A percentile compares a stretch with the other conserved stretches of the same genome.
These are phyloP conservation scores for Penicillium polonicum DNA, from an alignment of 2,329 filamentous ascomycete genomes.

Conservation along the genomic window DNA sequence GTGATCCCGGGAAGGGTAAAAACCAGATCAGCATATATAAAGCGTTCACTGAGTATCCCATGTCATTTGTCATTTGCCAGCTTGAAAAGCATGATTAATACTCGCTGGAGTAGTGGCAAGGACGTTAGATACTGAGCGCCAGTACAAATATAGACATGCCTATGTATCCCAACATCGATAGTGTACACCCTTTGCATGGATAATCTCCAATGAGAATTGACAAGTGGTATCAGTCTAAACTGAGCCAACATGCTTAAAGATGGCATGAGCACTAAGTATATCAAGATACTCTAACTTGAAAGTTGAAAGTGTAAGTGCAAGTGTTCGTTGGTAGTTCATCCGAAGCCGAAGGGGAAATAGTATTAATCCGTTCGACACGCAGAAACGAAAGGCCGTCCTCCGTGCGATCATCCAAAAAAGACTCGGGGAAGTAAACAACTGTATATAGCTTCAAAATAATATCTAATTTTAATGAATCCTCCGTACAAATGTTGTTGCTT, in stretches of 20 bases:
- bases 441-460: constrained; percentile 20
- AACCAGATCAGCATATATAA: background rate
- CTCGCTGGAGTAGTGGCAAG: background rate
- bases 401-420: constrained; percentile 34
- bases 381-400: constrained; percentile 45
- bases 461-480: constrained; percentile 10
- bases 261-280: background rate
- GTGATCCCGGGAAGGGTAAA: background rate
- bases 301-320: background rate
- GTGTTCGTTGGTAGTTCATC: constrained; percentile 21
- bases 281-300: background rate
- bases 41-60: background rate
- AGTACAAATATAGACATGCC: background rate
- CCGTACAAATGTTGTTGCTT: constrained; percentile 34
- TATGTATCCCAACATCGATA: background rate
- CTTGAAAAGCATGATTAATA: background rate
- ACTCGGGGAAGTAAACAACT: constrained; percentile 27
- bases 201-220: background rate
- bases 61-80: background rate
- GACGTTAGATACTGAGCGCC: too few species aligned
- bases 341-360: constrained; percentile 38
- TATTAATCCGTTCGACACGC: constrained; percentile 44
- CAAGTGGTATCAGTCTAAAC: background rate
- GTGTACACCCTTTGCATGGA: background rate
- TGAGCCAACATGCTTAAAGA: background rate